Evolutionary conservation across 164 flowering plant species (phyloP).

Genomic region (Akebia trifoliata): DNA sequence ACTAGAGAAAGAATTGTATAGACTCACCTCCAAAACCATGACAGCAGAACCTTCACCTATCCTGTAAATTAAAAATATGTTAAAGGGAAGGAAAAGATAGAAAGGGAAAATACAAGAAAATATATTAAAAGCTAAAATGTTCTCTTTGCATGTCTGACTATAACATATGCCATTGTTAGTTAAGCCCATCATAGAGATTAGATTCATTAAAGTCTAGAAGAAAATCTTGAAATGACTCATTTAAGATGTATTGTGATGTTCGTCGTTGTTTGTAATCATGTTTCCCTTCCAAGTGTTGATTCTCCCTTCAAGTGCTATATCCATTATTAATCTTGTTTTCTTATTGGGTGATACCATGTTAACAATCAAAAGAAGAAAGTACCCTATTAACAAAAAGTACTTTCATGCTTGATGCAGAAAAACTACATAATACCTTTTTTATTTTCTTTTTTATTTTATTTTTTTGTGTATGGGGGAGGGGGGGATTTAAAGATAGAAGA

Average conservation of each 20-base stretch:
- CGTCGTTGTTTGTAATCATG: neutral
- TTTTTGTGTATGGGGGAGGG: neutral
- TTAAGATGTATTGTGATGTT: no score
- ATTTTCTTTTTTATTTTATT: no score
- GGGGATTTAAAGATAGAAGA: neutral
- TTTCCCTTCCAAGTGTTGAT: neutral
- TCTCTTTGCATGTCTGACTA: no score
- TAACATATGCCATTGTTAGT: no score
- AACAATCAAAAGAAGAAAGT: neutral
- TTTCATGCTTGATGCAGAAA: neutral
- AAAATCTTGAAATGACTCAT: no score
- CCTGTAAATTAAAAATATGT: no score
- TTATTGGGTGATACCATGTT: neutral
- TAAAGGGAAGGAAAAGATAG: conserved; percentile 2
- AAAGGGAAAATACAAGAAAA: conserved; percentile 5
- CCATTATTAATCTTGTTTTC: neutral
- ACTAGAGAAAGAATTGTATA: no score
- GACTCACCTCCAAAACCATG: conserved; percentile 81
- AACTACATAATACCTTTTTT: neutral
- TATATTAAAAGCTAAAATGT: neutral
- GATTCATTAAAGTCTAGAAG: no score
- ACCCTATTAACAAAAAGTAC: neutral
- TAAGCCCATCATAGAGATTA: no score
- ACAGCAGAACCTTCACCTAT: no score
- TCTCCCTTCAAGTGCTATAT: neutral